A percentile compares a stretch with the other conserved stretches of the same genome.
phyloP scores from a whole-genome alignment of 2,329 filamentous ascomycete genomes.

The Fusarium pseudonygamai region DNA sequence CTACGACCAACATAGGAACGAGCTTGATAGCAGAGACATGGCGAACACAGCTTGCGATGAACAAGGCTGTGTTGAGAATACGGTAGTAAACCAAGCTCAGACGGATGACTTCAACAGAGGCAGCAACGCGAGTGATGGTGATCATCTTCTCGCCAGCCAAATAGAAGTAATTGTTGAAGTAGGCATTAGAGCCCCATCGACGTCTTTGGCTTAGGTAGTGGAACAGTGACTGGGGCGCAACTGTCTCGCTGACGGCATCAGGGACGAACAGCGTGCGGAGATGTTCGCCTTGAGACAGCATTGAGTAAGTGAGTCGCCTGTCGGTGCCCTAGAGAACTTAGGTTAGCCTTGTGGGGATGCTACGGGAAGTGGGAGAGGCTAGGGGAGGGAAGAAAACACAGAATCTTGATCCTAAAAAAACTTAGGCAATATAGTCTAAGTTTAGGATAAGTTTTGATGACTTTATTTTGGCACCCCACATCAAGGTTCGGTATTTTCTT shows the following conservation, averaged over 20 bases:
- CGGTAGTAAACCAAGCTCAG: constrained; percentile 49
- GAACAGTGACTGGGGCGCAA: constrained; percentile 46
- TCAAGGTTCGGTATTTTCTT: too few relatives aligned
- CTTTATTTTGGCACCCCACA: too few relatives aligned
- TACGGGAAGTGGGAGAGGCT: background rate
- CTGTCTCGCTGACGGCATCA: constrained; percentile 46
- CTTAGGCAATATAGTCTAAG: too few relatives aligned
- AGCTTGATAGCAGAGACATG: constrained; percentile 20
- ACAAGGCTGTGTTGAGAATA: constrained; percentile 45
- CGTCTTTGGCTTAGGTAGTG: constrained; percentile 48
- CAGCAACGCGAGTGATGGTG: constrained; percentile 47
- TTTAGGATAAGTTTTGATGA: too few relatives aligned
- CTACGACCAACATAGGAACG: constrained; percentile 31
- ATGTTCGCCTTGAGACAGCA: constrained; percentile 34
- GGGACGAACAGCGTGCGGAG: constrained; percentile 46
- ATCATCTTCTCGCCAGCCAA: constrained; percentile 50
- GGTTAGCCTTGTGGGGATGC: background rate
- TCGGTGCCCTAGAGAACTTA: constrained; percentile 22
- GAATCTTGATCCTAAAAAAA: too few relatives aligned
- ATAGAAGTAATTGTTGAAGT: constrained; percentile 51
- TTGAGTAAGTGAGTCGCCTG: constrained; percentile 34
- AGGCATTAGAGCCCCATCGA: constrained; percentile 49
- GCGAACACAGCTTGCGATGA: constrained; percentile 31
- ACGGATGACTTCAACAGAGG: constrained; percentile 45
- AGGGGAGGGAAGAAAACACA: too few relatives aligned